Evolutionary conservation across 192 early-diverging fungal genomes (phyloP), one percentile per base, ranked within the genome.

Genomic region (Entomortierella parvispora): DNA sequence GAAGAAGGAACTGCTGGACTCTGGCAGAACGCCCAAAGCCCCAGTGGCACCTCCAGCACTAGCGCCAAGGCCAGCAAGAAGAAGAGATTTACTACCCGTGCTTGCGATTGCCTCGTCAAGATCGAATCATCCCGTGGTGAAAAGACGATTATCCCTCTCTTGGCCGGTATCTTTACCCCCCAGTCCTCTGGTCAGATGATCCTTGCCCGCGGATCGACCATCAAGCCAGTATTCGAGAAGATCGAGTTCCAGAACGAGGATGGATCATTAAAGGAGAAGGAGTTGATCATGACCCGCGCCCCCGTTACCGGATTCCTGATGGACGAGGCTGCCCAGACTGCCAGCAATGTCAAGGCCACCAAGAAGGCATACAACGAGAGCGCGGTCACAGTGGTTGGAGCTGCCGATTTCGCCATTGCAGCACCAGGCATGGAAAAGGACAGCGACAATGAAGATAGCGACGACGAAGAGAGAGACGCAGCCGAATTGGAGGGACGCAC

Each of bases 281-380:
- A 69, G 33, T 20, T 80, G 34, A n/a, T 64, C n/a, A 66, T 80
- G 67, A 65, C 51, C 26, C 68, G 61, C 34, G 32, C 75, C 45
- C 62, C 74, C n/a, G 58, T 67, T 31, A 81, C 75, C 11, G 84
- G 82, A 23, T 84, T 81, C 52, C 31, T 83, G 17, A 79, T 87
- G 34, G 82, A 85, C 33, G 82, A 85, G 53, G 58, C 69, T 10
- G 69, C 81, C 5, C 78, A 84, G 60, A 76, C 85, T 20, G 81
- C 79, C 14, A 80, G 40, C 44, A 85, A 83, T 32, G 57, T 85
- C 68, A 82, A 82, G 66, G 82, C 82, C n/a, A 87, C 84, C 17
- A 82, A 84, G 48, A 87, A 87, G 67, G 51, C 68, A 77, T 87
- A 87, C 58, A 80, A 87, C 44, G 86, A 87, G 50, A 81, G 80